phyloP scores from a whole-genome alignment of 1,139 yeast genomes.

The Sugiyamaella pinicola region DNA sequence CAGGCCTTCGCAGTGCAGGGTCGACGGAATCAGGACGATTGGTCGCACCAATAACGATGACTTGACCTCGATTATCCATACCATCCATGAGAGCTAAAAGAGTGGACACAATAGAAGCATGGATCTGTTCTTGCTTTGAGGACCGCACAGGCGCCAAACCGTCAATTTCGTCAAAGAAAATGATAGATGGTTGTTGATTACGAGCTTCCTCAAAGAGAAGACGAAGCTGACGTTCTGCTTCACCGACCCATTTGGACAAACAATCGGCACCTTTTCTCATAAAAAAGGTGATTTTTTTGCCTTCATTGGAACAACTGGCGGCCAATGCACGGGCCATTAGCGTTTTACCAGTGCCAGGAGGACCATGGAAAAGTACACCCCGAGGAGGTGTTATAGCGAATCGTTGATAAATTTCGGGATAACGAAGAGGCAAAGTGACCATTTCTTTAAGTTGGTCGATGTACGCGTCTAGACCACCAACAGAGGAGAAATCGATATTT shows the following conservation, averaged over 20 bases:
- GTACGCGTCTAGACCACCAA: constrained; percentile 91
- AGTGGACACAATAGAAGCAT: constrained; percentile 95
- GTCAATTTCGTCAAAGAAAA: constrained; percentile 95
- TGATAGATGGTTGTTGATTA: constrained; percentile 92
- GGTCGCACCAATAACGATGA: constrained; percentile 96
- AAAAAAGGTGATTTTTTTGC: constrained; percentile 85
- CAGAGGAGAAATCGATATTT: constrained; percentile 84
- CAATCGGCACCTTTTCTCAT: constrained; percentile 99
- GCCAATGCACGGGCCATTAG: constrained; percentile 97
- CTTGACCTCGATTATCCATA: constrained; percentile 97
- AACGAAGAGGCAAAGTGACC: constrained; percentile 90
- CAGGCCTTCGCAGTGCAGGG: constrained; percentile 96
- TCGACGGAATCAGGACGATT: constrained; percentile 97
- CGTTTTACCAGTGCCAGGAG: constrained; percentile 99
- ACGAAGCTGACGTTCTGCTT: constrained; percentile 93
- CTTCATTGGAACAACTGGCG: constrained; percentile 84
- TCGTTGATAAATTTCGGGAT: constrained; percentile 90
- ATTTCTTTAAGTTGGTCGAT: constrained; percentile 93
- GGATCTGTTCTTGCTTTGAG: constrained; percentile 95
- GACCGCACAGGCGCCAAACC: constrained; percentile 98
- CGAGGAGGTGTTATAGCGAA: constrained; percentile 95
- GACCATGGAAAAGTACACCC: constrained; percentile 98
- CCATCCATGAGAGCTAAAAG: constrained; percentile 97
- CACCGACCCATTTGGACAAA: constrained; percentile 98
- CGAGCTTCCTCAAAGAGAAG: constrained; percentile 93